Conservation (phyloP, 2,329 filamentous ascomycete genomes). For the Ophiostoma tasmaniense region DNA sequence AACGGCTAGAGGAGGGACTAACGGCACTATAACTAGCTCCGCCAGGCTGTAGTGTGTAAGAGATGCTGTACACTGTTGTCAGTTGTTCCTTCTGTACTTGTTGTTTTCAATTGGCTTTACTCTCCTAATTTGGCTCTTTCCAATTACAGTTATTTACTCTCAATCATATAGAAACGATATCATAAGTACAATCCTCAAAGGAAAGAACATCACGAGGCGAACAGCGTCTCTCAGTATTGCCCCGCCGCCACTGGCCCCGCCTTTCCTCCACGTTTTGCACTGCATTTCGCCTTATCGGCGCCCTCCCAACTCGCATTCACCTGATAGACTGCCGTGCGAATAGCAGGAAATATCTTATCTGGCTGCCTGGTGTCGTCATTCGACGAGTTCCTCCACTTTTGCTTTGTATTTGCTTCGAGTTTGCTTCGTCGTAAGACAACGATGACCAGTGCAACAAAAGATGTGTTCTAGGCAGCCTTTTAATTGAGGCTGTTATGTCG, state of each 20-base stretch:
- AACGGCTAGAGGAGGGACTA: not conserved
- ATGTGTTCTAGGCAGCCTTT: slow-evolving; percentile 1
- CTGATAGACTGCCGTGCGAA: not conserved
- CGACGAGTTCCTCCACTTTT: not conserved
- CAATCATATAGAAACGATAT: too few relatives aligned
- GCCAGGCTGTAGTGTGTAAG: too few relatives aligned
- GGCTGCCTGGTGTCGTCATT: slow-evolving; percentile 10
- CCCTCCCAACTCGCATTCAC: not conserved
- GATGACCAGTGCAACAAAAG: not conserved
- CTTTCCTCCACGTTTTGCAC: not conserved
- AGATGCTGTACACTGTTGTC: too few relatives aligned
- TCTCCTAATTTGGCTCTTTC: too few relatives aligned
- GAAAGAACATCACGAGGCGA: not conserved
- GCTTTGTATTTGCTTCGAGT: too few relatives aligned
- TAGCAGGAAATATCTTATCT: not conserved
- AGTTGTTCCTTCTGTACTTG: too few relatives aligned
- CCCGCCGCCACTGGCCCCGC: not conserved
- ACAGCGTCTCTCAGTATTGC: not conserved
- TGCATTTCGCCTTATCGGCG: slow-evolving; percentile 9
- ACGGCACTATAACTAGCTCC: not conserved
- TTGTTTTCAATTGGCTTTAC: too few relatives aligned
- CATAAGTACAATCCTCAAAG: too few relatives aligned
- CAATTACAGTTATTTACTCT: too few relatives aligned
- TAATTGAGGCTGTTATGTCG: not conserved
- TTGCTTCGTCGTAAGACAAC: too few relatives aligned